Conservation (phyloP, 345 rosid species). For the Cardamine resedifolia region DNA sequence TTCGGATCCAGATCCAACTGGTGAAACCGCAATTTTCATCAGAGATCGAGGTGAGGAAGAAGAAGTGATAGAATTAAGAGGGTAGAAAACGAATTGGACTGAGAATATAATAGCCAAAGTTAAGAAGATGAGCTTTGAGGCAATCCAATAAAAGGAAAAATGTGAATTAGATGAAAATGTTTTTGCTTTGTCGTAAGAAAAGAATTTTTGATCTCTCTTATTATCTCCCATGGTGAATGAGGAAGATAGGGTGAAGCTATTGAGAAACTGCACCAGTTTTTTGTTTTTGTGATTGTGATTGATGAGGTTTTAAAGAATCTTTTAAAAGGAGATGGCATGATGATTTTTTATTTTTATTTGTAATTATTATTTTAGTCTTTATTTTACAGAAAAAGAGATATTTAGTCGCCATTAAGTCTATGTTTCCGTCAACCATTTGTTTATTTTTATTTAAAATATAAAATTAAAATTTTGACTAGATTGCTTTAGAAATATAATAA, state of each 20-base stretch:
- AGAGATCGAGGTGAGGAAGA: constrained; percentile 15
- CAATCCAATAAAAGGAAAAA: not conserved
- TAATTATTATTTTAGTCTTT: not conserved
- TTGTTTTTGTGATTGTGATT: not conserved
- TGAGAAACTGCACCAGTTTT: not conserved
- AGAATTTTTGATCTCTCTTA: constrained; percentile 23
- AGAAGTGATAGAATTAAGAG: constrained; percentile 3
- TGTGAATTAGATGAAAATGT: constrained; percentile 13
- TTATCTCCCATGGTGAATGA: constrained; percentile 26
- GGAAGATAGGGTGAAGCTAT: not conserved
- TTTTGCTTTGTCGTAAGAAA: constrained; percentile 17
- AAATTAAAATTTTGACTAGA: not conserved
- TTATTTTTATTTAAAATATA: not conserved
- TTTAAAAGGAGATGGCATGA: not conserved
- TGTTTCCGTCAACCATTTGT: not conserved
- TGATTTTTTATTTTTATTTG: not conserved
- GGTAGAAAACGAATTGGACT: constrained; percentile 26
- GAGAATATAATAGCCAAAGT: constrained; percentile 22
- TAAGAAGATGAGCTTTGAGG: constrained; percentile 17
- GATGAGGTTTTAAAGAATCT: not conserved
- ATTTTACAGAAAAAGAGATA: not conserved
- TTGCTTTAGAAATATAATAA: not conserved
- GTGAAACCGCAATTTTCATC: not conserved
- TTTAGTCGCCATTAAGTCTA: constrained; percentile 19
- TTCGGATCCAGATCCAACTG: constrained; percentile 13